Base-by-base conservation (phyloP, 176 grass and related monocot species). In the Oryza rufipogon region DNA sequence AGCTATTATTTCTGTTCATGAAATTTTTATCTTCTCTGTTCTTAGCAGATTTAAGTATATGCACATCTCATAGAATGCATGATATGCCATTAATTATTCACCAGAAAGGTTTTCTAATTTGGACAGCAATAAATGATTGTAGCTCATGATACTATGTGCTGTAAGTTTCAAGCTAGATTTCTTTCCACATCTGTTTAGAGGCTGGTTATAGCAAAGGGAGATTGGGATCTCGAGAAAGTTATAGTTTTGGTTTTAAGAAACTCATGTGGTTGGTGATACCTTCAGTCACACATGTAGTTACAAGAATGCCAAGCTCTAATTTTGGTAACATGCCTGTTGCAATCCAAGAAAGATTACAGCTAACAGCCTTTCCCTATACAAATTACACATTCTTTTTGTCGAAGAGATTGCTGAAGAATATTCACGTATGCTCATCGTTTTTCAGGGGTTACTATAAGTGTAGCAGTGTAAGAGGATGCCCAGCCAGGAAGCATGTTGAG, bases 391-490 rank as follows among this genome's bases (percentile, higher is more conserved):
- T 79, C 42, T 7, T 64, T 64, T 87, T 61, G 60, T 74, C 63
- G 72, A 80, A 76, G 68, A 71, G 48, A 23, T 56, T 66, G 44
- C 78, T 56, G 19, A 39, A 61, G 15, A 26, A 66, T 56, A n/a
- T 36, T 64, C 4, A 64, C 51, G 14, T 28, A 38, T 69, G 66
- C 45, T 81, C 32, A 11, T 64, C 16, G 4, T 79, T 46, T 72
- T 90, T 28, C 81, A 97, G 94, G 91, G 94, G 94, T 84, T 97
- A 97, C 80, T 97, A 97, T 82, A 97, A 97, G 78, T 97, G 94
- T 77, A 97, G 94, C 84, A 94, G 94, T 22, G 86, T 97, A 73
- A 94, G 90, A 86, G 91, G 91, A 61, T 97, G 94, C 73, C 94
- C 91, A 1, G 94, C 94, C 6, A 92, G 94, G 87, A 97, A 97